Base-by-base conservation (phyloP, 106 monocot genomes). In the Acorus gramineus region DNA sequence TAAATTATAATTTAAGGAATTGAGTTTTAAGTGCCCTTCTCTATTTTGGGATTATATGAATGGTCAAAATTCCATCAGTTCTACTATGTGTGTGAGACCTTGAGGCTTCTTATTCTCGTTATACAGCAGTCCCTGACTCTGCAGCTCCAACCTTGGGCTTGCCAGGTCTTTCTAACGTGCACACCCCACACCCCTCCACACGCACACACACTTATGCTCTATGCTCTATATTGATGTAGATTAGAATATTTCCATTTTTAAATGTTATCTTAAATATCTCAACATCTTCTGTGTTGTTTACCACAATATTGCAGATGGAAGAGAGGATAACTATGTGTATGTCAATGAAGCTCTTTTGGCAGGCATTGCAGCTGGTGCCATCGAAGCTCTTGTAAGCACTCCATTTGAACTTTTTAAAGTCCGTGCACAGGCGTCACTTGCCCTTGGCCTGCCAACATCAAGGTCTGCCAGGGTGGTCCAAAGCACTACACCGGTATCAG, bases 371-470 rank as follows among this genome's bases (percentile, higher is more conserved):
- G 76, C 88, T 75, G 98, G 98, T 74, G 73, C 71, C 7, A 46
- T 77, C 51, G 98, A 99, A 63, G 73, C 85, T 61, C 49, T 81
- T 57, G 53, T 77, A 6, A 70, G 71, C 74, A 88, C 91, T 49
- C 98, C 98, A 67, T 92, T 92, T 76, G 92, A 99, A 74, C 80
- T 99, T 76, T 60, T 99, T 60, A 99, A 83, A 68, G 69, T 84
- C 67, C 88, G 98, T 28, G 52, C 65, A 72, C 92, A 99, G 71
- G 64, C 85, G 60, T 62, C 75, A 44, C 84, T 83, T 64, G 72
- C 83, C 67, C 74, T 84, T 63, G 53, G 47, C 8, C 53, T 55
- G 49, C 67, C 69, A 61, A 70, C 60, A 49, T 11, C 60, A 14
- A 51, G 64, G 52, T 11, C 78, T 63, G 47, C 59, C 43, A 69